A percentile compares a stretch with the other conserved stretches of the same genome.
These are phyloP conservation scores for Bassia scoparia DNA, from an alignment of 148 eudicot species.

Conservation along the genomic window DNA sequence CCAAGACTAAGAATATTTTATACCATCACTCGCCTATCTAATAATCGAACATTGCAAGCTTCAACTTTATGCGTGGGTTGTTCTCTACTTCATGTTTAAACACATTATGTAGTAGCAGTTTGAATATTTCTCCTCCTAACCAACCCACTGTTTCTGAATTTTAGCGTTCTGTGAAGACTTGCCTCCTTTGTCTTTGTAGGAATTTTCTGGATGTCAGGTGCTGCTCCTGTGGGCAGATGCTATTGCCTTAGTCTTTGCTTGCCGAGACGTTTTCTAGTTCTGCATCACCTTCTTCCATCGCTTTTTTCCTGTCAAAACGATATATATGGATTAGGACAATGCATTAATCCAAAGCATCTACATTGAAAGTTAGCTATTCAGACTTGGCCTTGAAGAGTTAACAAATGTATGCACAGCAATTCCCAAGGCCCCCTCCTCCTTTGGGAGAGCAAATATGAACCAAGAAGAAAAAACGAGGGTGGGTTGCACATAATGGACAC, in stretches of 20 bases:
- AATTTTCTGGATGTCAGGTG: slow-evolving; percentile 49
- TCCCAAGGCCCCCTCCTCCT: too few species aligned
- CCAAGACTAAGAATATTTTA: background rate
- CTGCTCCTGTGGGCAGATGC: slow-evolving; percentile 65
- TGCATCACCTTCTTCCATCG: slow-evolving; percentile 45
- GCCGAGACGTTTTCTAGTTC: slow-evolving; percentile 63
- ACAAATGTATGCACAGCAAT: too few species aligned
- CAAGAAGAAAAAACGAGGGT: too few species aligned
- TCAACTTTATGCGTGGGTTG: background rate
- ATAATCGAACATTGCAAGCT: background rate
- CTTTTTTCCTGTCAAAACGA: slow-evolving; percentile 34
- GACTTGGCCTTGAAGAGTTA: too few species aligned
- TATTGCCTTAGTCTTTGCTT: slow-evolving; percentile 79
- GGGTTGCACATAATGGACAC: too few species aligned
- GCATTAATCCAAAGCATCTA: too few species aligned
- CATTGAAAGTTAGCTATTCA: too few species aligned
- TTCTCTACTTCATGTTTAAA: background rate
- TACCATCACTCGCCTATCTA: background rate
- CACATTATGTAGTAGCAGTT: background rate
- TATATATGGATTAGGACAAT: background rate
- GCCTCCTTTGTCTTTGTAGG: slow-evolving; percentile 91
- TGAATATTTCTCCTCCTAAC: slow-evolving; percentile 39
- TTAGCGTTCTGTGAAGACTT: slow-evolving; percentile 72
- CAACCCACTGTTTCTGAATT: slow-evolving; percentile 51
- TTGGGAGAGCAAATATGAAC: too few species aligned